Base-by-base conservation (phyloP, 352 stramenopile genomes). In the Phytophthora sojae region DNA sequence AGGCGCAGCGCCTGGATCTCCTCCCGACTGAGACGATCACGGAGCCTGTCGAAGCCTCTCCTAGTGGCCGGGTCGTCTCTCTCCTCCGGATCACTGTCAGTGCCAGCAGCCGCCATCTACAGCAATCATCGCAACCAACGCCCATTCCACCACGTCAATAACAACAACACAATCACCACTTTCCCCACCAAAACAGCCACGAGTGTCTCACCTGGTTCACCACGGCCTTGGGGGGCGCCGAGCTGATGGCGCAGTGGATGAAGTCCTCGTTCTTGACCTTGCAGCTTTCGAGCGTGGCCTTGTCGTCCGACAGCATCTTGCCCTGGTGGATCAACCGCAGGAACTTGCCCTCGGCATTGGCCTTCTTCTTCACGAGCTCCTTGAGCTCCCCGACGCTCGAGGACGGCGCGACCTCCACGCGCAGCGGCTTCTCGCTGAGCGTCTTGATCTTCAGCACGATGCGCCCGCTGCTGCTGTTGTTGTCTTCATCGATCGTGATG, bases 221-320 rank as follows among this genome's bases (percentile, higher is more conserved):
- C 8, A 95, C 73, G 3, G 85, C 71, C 62, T 96, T 96, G 1
- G 89, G 86, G 7, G 88, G 88, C 45, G 82, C 85, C 4, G 86
- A 82, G 53, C 88, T 96, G 54, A 96, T 94, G 17, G 89, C 89
- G 62, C 89, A 96, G 70, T 96, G 89, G 52, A 96, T 87, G 50
- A 96, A 96, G 65, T 96, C 89, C 21, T 94, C 83, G 21, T 76
- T 81, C 63, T 93, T 94, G 61, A 96, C 75, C 57, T 89, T 91
- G 77, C 76, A 95, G 71, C 73, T 86, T 55, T 86, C 78, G 19
- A 96, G 68, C 42, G 82, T 84, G n/a, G 80, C 84, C 47, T 85
- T 88, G 63, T 96, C 89, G 49, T 96, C 86, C 59, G 88, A 94
- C 14, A 96, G 75, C 86, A 96, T 95, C 60, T 95, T 95, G 58